These are phyloP conservation scores for Phytophthora citricola DNA, from an alignment of 352 stramenopile genomes.

Conservation along the genomic window DNA sequence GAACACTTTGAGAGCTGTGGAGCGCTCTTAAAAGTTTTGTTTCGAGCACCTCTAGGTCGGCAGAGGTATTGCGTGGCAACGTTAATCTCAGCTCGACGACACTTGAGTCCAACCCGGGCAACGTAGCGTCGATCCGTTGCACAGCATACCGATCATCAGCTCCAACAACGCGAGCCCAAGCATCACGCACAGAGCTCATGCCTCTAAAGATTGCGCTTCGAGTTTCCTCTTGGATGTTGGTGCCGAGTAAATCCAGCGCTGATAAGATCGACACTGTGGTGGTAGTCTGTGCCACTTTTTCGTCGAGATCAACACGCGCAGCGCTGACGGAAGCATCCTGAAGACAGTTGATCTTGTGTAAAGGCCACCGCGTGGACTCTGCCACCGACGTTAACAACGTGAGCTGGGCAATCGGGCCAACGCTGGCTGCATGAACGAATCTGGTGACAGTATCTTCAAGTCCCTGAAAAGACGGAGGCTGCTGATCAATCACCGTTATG, in stretches of 20 bases:
- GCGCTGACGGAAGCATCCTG: constrained; percentile 15
- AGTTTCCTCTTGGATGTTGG: constrained; percentile 37
- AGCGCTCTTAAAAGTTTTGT: constrained; percentile 24
- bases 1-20: constrained; percentile 2
- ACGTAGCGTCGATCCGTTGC: constrained; percentile 47
- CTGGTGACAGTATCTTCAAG: constrained; percentile 38
- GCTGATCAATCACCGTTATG: constrained; percentile 18
- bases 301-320: constrained; percentile 4
- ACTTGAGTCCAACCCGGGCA: constrained; percentile 32
- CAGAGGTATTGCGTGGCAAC: constrained; percentile 9
- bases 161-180: constrained; percentile 13
- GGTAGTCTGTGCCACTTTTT: constrained; percentile 8
- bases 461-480: constrained; percentile 16
- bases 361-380: constrained; percentile 25
- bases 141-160: constrained; percentile 8
- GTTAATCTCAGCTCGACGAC: constrained; percentile 42
- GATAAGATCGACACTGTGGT: constrained; percentile 12
- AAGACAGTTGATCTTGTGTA: constrained; percentile 16
- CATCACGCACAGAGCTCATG: constrained; percentile 19
- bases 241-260: constrained; percentile 28
- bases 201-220: constrained; percentile 23
- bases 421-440: constrained; percentile 7
- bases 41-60: constrained; percentile 9
- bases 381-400: constrained; percentile 35
- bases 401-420: constrained; percentile 26